Conservation (phyloP, 768 basidiomycete genomes). For the Tephrocybe sp. region DNA sequence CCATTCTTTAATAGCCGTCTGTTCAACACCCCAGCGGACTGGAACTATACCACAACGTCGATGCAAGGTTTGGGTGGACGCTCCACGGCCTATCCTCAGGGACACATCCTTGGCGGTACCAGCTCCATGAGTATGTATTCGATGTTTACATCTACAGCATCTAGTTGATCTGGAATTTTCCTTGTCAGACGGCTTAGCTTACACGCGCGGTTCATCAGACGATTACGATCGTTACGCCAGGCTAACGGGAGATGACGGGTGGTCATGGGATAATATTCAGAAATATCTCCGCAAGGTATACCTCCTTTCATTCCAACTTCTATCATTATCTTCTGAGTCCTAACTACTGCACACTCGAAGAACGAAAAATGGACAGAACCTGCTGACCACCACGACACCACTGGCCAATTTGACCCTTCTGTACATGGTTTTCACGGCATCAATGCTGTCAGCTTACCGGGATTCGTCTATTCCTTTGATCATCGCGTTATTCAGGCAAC, state of each 20-base stretch:
- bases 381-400: conserved; percentile 27
- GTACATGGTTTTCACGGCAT: conserved; percentile 24
- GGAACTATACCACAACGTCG: conserved; percentile 18
- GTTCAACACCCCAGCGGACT: conserved; percentile 17
- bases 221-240: conserved; percentile 32
- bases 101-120: conserved; percentile 19
- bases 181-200: conserved; percentile 13
- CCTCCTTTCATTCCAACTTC: background rate
- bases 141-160: background rate
- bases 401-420: conserved; percentile 6
- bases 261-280: conserved; percentile 30
- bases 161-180: too few relatives aligned
- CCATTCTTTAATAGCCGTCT: conserved; percentile 19
- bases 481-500: conserved; percentile 26
- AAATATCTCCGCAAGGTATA: conserved; percentile 25
- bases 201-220: conserved; percentile 31
- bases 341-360: too few relatives aligned
- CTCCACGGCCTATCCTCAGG: conserved; percentile 15
- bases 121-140: conserved; percentile 15
- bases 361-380: conserved; percentile 29
- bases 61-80: conserved; percentile 14
- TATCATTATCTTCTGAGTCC: too few relatives aligned
- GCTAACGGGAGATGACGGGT: conserved; percentile 27
- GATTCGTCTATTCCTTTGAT: conserved; percentile 24
- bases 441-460: conserved; percentile 27